Evolutionary conservation across 768 basidiomycete genomes (phyloP), one percentile per base, ranked within the genome.

Genomic region (Suillus occidentalis): DNA sequence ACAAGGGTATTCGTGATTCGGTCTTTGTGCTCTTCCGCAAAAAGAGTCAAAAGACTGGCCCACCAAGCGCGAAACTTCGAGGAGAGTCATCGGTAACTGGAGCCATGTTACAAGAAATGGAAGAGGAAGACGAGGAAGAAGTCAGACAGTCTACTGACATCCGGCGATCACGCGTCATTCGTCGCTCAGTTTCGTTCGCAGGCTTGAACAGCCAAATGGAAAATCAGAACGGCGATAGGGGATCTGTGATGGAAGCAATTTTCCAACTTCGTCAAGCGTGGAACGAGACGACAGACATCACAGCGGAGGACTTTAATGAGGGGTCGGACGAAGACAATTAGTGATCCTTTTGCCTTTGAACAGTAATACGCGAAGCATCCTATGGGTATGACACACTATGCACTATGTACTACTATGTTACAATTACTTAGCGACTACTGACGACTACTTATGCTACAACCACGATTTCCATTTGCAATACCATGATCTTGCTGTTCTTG

Each of bases 171-270:
- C 67, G 56, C 14, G 47, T 61, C 10, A 63, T 75, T 14, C 75
- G 73, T 53, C 73, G 75, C 36, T 75, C 74, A 4, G 69, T 16
- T 49, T 75, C 74, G 39, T 71, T 67, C 18, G 68, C 69, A 18
- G 73, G 67, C 7, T 66, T 67, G 65, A 56, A 67, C 20, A n/a
- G 22, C 2, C 43, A 42, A 8, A 18, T 55, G 13, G 43, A 42
- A 16, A 1, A 34, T 28, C 28, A 3, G 28, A 37, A 13, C 37
- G 20, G 50, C 4, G 43, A 12, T 2, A 49, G 47, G 22, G 47
- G 47, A 22, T 49, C 58, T 0, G 13, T 75, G 22, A 66, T 68
- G 70, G 43, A 62, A 1, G 34, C 68, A 2, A 43, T 76, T 58
- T 25, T 18, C 16, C 57, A 58, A 58, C 57, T 58, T 25, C 57